A percentile compares a stretch with the other conserved stretches of the same genome.
phyloP scores from a whole-genome alignment of 2,329 filamentous ascomycete genomes.

The Sordariomycetes sp. region DNA sequence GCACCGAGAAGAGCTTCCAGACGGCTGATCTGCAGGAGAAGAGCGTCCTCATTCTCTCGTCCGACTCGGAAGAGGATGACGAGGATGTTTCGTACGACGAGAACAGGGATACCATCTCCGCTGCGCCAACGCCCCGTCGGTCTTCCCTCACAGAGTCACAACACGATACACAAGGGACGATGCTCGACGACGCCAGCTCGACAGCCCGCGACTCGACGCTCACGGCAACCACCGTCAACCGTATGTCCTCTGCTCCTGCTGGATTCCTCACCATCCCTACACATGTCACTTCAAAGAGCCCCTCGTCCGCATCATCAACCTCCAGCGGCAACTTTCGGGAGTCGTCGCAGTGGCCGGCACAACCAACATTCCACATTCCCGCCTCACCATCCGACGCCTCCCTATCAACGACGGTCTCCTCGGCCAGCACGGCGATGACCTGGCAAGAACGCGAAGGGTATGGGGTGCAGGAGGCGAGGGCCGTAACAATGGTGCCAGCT shows the following conservation, averaged over 20 bases:
- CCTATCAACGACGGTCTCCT: constrained; percentile 23
- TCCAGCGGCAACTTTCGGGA: background rate
- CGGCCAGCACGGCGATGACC: constrained; percentile 21
- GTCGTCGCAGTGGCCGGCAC: background rate
- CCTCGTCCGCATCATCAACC: constrained; percentile 3
- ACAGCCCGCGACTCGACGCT: background rate
- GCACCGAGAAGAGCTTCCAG: constrained; percentile 34
- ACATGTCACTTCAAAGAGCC: constrained; percentile 1
- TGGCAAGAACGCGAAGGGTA: constrained; percentile 20
- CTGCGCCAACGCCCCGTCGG: too few species aligned
- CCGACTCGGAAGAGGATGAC: constrained; percentile 44
- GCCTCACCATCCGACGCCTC: constrained; percentile 15
- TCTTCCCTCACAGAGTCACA: background rate
- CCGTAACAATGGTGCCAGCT: constrained; percentile 25
- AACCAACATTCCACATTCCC: constrained; percentile 3
- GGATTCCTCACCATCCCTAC: constrained; percentile 3
- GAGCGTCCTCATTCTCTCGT: constrained; percentile 48
- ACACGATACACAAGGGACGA: too few species aligned
- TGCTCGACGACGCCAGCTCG: background rate
- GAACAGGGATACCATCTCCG: too few species aligned
- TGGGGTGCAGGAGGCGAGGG: constrained; percentile 28
- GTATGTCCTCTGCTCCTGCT: constrained; percentile 1
- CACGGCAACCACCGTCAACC: too few species aligned
- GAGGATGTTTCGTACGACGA: constrained; percentile 3
- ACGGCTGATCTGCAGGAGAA: constrained; percentile 43